Evolutionary conservation across 2,329 filamentous ascomycete species (phyloP).

Genomic region (Aspergillus jensenii): DNA sequence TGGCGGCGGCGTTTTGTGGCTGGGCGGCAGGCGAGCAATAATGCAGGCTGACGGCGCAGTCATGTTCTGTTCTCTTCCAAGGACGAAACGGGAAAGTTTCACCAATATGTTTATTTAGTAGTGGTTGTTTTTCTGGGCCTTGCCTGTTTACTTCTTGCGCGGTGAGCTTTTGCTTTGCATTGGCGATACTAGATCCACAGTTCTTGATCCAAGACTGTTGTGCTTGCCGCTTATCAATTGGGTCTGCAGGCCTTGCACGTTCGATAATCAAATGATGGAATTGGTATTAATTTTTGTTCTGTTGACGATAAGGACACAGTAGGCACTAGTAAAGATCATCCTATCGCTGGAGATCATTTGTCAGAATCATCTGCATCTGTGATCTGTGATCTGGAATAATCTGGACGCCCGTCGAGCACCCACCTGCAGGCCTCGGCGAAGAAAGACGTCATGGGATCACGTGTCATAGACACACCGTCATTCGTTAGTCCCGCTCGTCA

Average conservation of each 20-base stretch:
- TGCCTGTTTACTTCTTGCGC: background rate
- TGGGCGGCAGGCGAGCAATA: conserved; percentile 21
- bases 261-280: background rate
- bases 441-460: conserved; percentile 2
- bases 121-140: conserved; percentile 3
- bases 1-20: conserved; percentile 24
- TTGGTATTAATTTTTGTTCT: background rate
- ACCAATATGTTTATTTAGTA: conserved; percentile 10
- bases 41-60: conserved; percentile 26
- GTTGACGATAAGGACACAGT: background rate
- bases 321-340: background rate
- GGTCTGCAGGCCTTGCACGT: background rate
- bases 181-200: conserved; percentile 3
- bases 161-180: background rate
- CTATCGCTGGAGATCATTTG: background rate
- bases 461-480: conserved; percentile 2
- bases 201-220: background rate
- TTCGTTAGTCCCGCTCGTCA: background rate
- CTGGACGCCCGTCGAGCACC: background rate
- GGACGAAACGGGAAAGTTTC: conserved; percentile 15
- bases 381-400: background rate
- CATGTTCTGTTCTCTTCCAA: conserved; percentile 16
- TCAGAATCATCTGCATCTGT: background rate
- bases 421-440: background rate
- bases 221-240: background rate